These are phyloP conservation scores for Metschnikowia similis DNA, from an alignment of 805 yeast genomes.

Conservation along the genomic window DNA sequence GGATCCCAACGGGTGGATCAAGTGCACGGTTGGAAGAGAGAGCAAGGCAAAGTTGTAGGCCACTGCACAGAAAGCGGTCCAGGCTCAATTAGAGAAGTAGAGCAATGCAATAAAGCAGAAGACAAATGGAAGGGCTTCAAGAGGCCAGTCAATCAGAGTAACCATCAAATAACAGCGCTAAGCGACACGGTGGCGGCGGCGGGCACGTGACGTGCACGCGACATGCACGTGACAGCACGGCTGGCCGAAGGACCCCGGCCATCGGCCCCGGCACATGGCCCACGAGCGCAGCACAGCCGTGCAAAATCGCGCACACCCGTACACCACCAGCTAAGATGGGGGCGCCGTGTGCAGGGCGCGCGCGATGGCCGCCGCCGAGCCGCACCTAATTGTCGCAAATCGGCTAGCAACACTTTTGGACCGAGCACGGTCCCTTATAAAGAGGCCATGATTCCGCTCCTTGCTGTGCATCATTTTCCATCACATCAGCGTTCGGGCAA, in stretches of 20 bases:
- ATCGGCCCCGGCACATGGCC: no score
- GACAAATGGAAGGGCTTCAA: no score
- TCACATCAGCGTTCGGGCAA: no score
- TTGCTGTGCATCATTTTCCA: no score
- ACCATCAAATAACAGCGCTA: no score
- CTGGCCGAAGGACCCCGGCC: neutral
- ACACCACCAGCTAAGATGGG: neutral
- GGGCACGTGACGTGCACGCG: no score
- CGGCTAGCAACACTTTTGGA: neutral
- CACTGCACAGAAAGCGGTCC: neutral
- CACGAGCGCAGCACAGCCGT: neutral
- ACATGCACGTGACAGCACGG: neutral
- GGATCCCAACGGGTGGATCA: conserved; percentile 90
- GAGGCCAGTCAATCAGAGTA: no score
- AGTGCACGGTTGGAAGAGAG: conserved; percentile 75
- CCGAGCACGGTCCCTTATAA: neutral
- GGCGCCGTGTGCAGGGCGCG: no score
- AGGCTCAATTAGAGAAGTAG: no score
- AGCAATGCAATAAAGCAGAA: no score
- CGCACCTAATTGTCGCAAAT: neutral
- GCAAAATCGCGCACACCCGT: conserved; percentile 1
- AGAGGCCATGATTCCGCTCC: neutral
- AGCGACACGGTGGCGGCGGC: no score
- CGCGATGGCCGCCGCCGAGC: neutral
- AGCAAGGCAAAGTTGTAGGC: conserved; percentile 42